phyloP scores from a whole-genome alignment of 2,329 filamentous ascomycete species.

The Sclerotinia trifoliorum region DNA sequence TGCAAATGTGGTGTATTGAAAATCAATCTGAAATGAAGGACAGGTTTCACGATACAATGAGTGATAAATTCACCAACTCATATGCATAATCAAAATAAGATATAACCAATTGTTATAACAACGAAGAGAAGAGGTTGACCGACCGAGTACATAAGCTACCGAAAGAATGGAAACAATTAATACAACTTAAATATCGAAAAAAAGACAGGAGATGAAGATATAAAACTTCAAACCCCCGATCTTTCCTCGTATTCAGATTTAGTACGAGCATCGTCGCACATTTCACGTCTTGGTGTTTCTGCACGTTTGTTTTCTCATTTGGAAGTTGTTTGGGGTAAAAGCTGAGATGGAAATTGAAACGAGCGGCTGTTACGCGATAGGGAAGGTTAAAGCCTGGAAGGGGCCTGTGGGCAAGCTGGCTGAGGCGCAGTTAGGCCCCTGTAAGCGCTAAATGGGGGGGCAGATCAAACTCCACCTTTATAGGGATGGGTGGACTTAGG shows the following conservation, averaged over 20 bases:
- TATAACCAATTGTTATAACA: neutral
- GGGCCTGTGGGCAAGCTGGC: neutral
- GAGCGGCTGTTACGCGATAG: constrained; percentile 1
- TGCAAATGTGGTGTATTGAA: neutral
- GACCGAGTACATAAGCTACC: neutral
- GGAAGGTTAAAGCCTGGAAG: neutral
- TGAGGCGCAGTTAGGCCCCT: neutral
- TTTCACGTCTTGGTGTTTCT: neutral
- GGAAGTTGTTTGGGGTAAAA: neutral
- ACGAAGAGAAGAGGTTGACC: neutral
- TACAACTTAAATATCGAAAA: neutral
- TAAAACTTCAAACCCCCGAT: neutral
- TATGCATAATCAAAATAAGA: neutral
- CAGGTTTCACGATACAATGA: neutral
- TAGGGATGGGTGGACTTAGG: neutral
- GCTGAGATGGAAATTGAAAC: neutral
- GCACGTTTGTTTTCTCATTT: constrained; percentile 5
- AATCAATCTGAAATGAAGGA: neutral
- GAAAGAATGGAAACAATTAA: neutral
- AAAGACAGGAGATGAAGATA: neutral
- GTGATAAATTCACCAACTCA: neutral
- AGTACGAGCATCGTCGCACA: constrained; percentile 2
- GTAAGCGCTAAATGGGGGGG: neutral
- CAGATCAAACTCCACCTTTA: neutral
- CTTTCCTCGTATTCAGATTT: neutral